A percentile compares a stretch with the other conserved stretches of the same genome.
Conservation (phyloP, 495 filamentous ascomycete species). For the Penicillium verhagenii region DNA sequence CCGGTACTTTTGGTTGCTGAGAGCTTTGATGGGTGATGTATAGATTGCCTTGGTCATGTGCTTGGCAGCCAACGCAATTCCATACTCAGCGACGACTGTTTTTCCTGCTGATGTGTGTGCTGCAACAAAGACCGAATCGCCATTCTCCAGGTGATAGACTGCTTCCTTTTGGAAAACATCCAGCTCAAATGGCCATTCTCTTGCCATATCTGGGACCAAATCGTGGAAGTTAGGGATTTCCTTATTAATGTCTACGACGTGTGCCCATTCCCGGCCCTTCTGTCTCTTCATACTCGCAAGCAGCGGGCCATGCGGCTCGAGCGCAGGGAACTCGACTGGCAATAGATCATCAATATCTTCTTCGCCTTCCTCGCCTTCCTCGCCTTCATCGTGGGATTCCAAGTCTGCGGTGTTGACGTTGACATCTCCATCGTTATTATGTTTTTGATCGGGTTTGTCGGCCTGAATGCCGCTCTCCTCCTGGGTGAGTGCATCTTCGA, state of each 20-base stretch:
- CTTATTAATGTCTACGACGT: slow-evolving; percentile 92
- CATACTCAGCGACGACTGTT: slow-evolving; percentile 97
- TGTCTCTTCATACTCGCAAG: slow-evolving; percentile 67
- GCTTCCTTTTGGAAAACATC: slow-evolving; percentile 99
- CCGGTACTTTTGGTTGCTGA: slow-evolving; percentile 98
- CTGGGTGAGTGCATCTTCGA: slow-evolving; percentile 70
- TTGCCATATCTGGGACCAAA: slow-evolving; percentile 92
- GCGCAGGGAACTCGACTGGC: slow-evolving; percentile 87
- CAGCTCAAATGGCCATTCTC: slow-evolving; percentile 94
- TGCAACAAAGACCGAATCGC: slow-evolving; percentile 98
- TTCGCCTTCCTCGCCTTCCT: slow-evolving; percentile 58
- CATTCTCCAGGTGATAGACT: slow-evolving; percentile 93
- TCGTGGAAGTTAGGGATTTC: slow-evolving; percentile 89
- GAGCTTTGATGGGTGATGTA: slow-evolving; percentile 96
- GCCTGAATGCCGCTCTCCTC: slow-evolving; percentile 51
- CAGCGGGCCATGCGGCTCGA: slow-evolving; percentile 81
- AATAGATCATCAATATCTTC: slow-evolving; percentile 91
- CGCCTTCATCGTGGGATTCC: slow-evolving; percentile 53
- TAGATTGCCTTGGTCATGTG: slow-evolving; percentile 99
- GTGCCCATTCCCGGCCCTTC: slow-evolving; percentile 87
- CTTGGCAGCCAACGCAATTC: slow-evolving; percentile 89
- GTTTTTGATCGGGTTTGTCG: slow-evolving; percentile 29
- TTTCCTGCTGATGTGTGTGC: slow-evolving; percentile 98
- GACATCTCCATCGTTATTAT: slow-evolving; percentile 31
- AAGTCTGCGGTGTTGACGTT: slow-evolving; percentile 48